Conservation (phyloP, 2,329 filamentous ascomycete species). For the Colletotrichum sp. region DNA sequence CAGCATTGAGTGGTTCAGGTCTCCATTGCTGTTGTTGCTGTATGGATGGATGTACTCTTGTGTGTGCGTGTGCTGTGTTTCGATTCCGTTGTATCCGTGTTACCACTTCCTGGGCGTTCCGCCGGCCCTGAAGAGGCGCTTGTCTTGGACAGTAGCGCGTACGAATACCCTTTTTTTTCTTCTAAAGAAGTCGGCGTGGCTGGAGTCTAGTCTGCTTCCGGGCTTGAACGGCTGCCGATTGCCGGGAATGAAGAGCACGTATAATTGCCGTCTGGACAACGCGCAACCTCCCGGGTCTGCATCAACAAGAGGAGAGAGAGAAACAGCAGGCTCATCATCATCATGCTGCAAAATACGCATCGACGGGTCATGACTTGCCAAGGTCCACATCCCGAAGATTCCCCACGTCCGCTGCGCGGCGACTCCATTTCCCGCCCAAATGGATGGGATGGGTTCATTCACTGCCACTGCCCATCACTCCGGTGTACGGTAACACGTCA, state of each 20-base stretch:
- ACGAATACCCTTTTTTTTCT: background rate
- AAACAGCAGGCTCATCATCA: background rate
- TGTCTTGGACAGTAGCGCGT: background rate
- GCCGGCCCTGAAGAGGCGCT: background rate
- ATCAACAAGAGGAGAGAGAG: background rate
- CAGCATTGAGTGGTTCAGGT: background rate
- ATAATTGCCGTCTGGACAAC: background rate
- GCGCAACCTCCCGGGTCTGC: background rate
- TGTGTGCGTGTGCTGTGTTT: constrained; percentile 1
- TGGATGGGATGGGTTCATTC: background rate
- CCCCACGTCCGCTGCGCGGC: background rate
- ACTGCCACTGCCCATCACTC: background rate
- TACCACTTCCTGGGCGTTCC: background rate
- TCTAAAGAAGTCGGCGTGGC: background rate
- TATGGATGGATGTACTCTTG: background rate
- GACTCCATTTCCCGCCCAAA: background rate
- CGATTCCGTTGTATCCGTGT: constrained; percentile 1
- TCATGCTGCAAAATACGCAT: background rate
- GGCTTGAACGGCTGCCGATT: background rate
- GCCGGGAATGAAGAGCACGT: background rate
- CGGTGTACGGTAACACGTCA: background rate
- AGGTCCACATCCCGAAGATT: background rate
- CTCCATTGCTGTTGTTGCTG: background rate
- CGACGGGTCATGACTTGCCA: background rate
- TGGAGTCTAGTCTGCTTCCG: background rate